These are phyloP conservation scores for Lepiota venenata DNA, from an alignment of 768 basidiomycete genomes.

Conservation along the genomic window DNA sequence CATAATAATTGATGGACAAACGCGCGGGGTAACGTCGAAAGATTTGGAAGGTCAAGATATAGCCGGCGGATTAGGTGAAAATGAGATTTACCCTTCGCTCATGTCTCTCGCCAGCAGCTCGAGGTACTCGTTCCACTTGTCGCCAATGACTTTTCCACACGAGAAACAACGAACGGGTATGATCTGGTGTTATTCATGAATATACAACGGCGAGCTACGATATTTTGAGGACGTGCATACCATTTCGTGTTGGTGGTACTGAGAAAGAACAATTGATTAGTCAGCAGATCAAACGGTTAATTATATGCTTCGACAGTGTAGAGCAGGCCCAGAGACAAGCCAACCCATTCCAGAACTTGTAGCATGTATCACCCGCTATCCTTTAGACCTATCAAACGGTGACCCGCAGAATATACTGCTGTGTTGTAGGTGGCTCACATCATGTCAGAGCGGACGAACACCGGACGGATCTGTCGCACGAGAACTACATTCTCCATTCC, in stretches of 20 bases:
- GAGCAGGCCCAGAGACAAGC: no score
- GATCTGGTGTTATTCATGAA: conserved; percentile 50
- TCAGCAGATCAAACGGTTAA: background rate
- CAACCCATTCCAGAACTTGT: no score
- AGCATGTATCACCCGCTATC: no score
- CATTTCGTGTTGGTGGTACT: background rate
- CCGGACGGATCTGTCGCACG: no score
- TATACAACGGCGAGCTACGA: background rate
- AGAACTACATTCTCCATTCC: no score
- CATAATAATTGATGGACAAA: background rate
- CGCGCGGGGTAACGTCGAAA: background rate
- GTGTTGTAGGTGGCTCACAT: no score
- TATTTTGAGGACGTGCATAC: background rate
- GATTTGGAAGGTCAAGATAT: background rate
- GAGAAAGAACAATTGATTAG: background rate
- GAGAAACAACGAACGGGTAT: conserved; percentile 96
- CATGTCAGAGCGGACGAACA: no score
- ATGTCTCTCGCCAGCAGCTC: conserved; percentile 76
- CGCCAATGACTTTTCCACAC: conserved; percentile 95
- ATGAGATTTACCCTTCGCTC: conserved; percentile 64
- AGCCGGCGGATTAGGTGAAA: background rate
- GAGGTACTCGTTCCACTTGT: conserved; percentile 91
- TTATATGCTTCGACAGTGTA: background rate
- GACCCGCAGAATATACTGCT: no score
- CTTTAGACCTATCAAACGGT: no score